phyloP scores from a whole-genome alignment of 345 rosid species.

The Hirschfeldia incana region DNA sequence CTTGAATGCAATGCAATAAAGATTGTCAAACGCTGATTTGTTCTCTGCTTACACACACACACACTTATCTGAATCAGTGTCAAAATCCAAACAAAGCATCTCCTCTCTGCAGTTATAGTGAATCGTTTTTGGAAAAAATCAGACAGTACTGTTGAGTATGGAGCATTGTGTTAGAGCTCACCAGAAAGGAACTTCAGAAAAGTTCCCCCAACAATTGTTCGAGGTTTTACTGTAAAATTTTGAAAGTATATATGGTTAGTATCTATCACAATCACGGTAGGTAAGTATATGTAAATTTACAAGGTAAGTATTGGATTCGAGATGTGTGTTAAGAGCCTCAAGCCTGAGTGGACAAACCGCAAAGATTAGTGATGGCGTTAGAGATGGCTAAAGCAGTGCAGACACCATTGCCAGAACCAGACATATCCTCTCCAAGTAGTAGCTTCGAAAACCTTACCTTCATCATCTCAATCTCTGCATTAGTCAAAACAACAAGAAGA shows the following conservation, averaged over 20 bases:
- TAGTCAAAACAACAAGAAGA: constrained; percentile 10
- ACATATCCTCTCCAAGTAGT: constrained; percentile 98
- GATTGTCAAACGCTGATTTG: constrained; percentile 90
- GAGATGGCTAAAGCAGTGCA: constrained; percentile 91
- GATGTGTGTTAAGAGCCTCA: too few relatives aligned
- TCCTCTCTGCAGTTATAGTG: too few relatives aligned
- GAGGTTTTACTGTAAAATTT: constrained; percentile 76
- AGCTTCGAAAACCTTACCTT: constrained; percentile 93
- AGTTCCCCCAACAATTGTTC: constrained; percentile 73
- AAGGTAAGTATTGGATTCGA: too few relatives aligned
- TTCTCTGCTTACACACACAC: constrained; percentile 52
- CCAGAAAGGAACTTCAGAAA: constrained; percentile 92
- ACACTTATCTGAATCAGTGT: background rate
- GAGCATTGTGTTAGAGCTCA: constrained; percentile 27
- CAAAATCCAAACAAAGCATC: background rate
- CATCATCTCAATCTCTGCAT: constrained; percentile 88
- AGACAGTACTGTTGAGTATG: background rate
- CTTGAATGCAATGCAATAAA: constrained; percentile 97
- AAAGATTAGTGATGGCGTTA: constrained; percentile 94
- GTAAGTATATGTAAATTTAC: too few relatives aligned
- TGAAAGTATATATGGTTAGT: background rate
- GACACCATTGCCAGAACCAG: constrained; percentile 98
- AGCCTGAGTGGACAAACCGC: too few relatives aligned
- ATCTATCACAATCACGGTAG: background rate
- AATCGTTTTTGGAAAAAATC: background rate